Evolutionary conservation across 805 yeast genomes (phyloP).

Genomic region (Yarrowia porcina): DNA sequence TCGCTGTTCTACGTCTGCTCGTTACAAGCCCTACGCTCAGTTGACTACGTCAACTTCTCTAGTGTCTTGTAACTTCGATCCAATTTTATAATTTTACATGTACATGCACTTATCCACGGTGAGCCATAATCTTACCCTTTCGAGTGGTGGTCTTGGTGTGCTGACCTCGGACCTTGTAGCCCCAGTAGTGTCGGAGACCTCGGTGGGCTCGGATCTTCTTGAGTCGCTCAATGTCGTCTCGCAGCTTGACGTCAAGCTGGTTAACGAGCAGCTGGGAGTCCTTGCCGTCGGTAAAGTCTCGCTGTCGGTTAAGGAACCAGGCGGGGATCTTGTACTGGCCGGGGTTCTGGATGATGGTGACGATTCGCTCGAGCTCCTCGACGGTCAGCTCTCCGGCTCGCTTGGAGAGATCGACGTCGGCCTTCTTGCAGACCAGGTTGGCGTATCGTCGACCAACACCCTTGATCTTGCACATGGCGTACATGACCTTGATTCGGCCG

Average conservation of each 20-base stretch:
- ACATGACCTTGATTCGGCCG: conserved; percentile 99
- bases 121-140: conserved; percentile 59
- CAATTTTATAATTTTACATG: conserved; percentile 24
- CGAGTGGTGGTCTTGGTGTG: conserved; percentile 99
- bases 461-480: conserved; percentile 99
- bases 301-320: conserved; percentile 99
- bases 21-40: too few relatives aligned
- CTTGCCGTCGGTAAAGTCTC: conserved; percentile 97
- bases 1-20: too few relatives aligned
- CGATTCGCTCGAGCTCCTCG: conserved; percentile 99
- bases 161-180: conserved; percentile 99
- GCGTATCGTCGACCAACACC: conserved; percentile 99
- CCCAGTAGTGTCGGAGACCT: conserved; percentile 99
- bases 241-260: conserved; percentile 98
- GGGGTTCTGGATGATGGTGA: conserved; percentile 99
- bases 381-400: conserved; percentile 99
- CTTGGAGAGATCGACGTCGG: conserved; percentile 96
- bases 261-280: conserved; percentile 98
- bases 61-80: too few relatives aligned
- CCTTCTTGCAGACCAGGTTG: conserved; percentile 99
- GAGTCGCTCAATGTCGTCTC: conserved; percentile 98
- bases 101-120: conserved; percentile 22
- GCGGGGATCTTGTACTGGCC: conserved; percentile 98
- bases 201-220: conserved; percentile 99
- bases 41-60: too few relatives aligned